These are phyloP conservation scores for Fusarium buharicum DNA, from an alignment of 2,329 filamentous ascomycete species.

Conservation along the genomic window DNA sequence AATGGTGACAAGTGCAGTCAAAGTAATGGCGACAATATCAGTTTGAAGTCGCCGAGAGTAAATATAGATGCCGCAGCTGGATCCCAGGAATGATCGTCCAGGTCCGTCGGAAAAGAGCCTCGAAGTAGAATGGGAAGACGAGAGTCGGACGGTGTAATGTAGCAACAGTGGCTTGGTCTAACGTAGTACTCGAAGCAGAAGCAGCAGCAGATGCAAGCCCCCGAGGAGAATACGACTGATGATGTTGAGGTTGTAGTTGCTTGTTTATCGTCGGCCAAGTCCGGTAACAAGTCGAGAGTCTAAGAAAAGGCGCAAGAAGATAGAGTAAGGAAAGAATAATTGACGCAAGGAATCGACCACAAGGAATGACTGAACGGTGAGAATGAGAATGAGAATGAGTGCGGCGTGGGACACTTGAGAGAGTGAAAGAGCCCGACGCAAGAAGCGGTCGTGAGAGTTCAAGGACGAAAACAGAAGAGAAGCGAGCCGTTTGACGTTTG, in stretches of 20 bases:
- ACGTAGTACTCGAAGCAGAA: slow-evolving; percentile 40
- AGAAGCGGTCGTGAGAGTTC: slow-evolving; percentile 23
- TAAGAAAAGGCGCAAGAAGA: slow-evolving; percentile 7
- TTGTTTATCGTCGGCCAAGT: slow-evolving; percentile 19
- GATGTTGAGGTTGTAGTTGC: slow-evolving; percentile 2
- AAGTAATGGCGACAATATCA: neutral
- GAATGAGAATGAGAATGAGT: slow-evolving; percentile 15
- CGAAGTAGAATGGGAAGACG: slow-evolving; percentile 28
- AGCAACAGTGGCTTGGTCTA: slow-evolving; percentile 30
- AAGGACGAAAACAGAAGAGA: slow-evolving; percentile 27
- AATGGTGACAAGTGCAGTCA: neutral
- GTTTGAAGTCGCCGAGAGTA: slow-evolving; percentile 4
- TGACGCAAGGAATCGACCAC: slow-evolving; percentile 11
- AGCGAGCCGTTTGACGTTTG: slow-evolving; percentile 25
- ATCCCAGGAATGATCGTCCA: slow-evolving; percentile 7
- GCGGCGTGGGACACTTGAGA: slow-evolving; percentile 31
- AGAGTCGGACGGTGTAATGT: slow-evolving; percentile 25
- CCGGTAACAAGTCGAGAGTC: neutral
- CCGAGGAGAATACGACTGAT: slow-evolving; percentile 39
- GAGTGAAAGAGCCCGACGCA: slow-evolving; percentile 36
- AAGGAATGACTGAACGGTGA: slow-evolving; percentile 19
- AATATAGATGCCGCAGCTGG: slow-evolving; percentile 17
- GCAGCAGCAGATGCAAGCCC: slow-evolving; percentile 35
- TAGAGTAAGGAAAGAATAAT: slow-evolving; percentile 20
- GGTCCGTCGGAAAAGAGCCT: slow-evolving; percentile 12